Evolutionary conservation across 768 basidiomycete species (phyloP).

Genomic region (Butyriboletus loyo): DNA sequence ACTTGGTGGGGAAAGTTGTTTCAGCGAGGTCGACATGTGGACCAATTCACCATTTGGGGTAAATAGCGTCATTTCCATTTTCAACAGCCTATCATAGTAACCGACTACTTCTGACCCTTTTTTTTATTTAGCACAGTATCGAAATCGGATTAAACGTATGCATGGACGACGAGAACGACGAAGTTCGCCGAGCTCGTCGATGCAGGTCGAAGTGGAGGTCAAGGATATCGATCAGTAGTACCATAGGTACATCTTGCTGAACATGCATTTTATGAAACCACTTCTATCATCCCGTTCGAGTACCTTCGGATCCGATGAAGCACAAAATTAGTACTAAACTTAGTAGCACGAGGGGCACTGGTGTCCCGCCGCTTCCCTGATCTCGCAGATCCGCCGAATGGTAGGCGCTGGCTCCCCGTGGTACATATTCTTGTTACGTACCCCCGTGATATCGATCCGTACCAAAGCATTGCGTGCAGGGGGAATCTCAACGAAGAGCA

Average conservation of each 20-base stretch:
- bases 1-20: neutral
- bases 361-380: neutral
- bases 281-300: too few relatives aligned
- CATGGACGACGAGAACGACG: neutral
- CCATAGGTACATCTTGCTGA: too few relatives aligned
- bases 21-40: neutral
- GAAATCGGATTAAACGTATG: neutral
- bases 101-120: neutral
- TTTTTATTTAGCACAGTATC: neutral
- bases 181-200: neutral
- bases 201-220: neutral
- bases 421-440: neutral
- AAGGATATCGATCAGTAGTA: neutral
- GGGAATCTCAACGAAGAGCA: too few relatives aligned
- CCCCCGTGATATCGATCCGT: too few relatives aligned
- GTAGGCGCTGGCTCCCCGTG: too few relatives aligned
- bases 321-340: neutral
- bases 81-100: neutral
- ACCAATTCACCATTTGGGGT: conserved; percentile 2
- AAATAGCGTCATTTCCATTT: conserved; percentile 12
- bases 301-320: too few relatives aligned
- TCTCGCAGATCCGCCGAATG: neutral
- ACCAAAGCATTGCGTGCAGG: too few relatives aligned
- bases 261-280: too few relatives aligned
- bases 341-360: too few relatives aligned